These are phyloP conservation scores for Notholithocarpus densiflorus DNA, from an alignment of 306 rosid genomes.

Conservation along the genomic window DNA sequence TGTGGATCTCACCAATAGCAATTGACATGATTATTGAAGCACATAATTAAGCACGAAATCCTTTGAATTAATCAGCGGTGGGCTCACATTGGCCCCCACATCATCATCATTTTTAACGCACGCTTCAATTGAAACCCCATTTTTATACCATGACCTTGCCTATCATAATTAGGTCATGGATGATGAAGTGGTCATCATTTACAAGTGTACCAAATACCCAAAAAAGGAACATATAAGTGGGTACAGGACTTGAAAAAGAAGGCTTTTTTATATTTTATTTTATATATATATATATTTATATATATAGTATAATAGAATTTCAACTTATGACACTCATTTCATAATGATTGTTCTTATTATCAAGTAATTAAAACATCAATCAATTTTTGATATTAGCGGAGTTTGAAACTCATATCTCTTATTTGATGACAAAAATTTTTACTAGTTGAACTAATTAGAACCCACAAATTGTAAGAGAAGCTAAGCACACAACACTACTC, in stretches of 20 bases:
- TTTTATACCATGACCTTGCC: not conserved
- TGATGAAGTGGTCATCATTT: not conserved
- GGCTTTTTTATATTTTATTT: not conserved
- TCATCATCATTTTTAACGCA: conserved; percentile 11
- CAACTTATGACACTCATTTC: rapidly evolving
- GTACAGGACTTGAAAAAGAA: not conserved
- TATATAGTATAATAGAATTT: too few species aligned
- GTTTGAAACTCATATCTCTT: too few species aligned
- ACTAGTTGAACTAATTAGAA: too few species aligned
- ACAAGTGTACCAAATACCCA: not conserved
- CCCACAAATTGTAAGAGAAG: too few species aligned
- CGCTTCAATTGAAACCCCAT: not conserved
- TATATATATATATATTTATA: too few species aligned
- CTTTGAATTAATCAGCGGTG: not conserved
- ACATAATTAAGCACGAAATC: not conserved
- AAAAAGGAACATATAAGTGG: not conserved
- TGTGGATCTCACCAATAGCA: conserved; percentile 6
- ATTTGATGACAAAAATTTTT: too few species aligned
- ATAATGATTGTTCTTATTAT: too few species aligned
- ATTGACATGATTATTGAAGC: not conserved
- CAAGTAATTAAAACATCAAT: too few species aligned
- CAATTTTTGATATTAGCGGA: too few species aligned
- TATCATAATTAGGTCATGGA: conserved; percentile 8
- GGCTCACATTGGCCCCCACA: not conserved
- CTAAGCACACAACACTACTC: too few species aligned